A percentile compares a stretch with the other conserved stretches of the same genome.
Conservation (phyloP, 2,329 filamentous ascomycete genomes). For the Xylaria sp. region DNA sequence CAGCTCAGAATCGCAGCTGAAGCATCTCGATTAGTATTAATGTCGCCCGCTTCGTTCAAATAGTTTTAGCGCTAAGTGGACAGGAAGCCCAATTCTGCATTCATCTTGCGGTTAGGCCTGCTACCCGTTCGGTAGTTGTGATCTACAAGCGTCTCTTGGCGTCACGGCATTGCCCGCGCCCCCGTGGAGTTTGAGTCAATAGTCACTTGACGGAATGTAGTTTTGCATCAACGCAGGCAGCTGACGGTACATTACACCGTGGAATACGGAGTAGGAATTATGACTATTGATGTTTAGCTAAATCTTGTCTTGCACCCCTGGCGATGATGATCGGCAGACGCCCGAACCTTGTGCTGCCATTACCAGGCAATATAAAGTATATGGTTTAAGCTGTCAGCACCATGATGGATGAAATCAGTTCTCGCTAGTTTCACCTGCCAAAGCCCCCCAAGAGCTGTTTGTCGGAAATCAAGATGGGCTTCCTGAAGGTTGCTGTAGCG, state of each 20-base stretch:
- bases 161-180: conserved; percentile 2
- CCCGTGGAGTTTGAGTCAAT: neutral
- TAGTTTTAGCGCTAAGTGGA: conserved; percentile 18
- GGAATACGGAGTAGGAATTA: neutral
- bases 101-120: conserved; percentile 8
- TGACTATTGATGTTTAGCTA: conserved; percentile 6
- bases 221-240: conserved; percentile 11
- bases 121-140: conserved; percentile 21
- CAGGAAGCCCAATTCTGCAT: conserved; percentile 5
- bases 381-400: conserved; percentile 6
- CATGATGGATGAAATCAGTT: neutral
- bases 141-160: conserved; percentile 31
- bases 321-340: conserved; percentile 23
- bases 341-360: conserved; percentile 2
- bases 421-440: neutral
- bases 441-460: neutral
- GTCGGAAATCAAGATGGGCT: conserved; percentile 32
- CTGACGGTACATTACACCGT: conserved; percentile 15
- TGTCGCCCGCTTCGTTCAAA: conserved; percentile 9
- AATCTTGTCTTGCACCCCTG: conserved; percentile 8
- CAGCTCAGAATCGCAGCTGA: conserved; percentile 16
- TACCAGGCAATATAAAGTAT: neutral
- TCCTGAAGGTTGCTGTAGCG: conserved; percentile 31
- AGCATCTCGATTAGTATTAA: conserved; percentile 12
- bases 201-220: conserved; percentile 22